Conservation (phyloP, 495 filamentous ascomycete genomes). For the Bombardia bombarda region DNA sequence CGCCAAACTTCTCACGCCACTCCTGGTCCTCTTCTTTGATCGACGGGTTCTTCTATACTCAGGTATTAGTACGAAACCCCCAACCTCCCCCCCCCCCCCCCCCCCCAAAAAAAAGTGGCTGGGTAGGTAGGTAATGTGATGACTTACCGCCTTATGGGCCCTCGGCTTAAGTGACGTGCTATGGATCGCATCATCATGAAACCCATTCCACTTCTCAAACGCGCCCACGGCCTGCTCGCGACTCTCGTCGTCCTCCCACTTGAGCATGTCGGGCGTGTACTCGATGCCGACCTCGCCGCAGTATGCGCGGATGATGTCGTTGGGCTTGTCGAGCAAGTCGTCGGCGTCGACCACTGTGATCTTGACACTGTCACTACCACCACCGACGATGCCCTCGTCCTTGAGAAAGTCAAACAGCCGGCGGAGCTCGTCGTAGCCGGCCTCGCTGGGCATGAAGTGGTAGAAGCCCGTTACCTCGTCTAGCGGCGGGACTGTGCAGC, state of each 20-base stretch:
- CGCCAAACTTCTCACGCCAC: slow-evolving; percentile 77
- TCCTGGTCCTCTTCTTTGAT: slow-evolving; percentile 62
- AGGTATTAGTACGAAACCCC: slow-evolving; percentile 1
- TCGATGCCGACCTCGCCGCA: slow-evolving; percentile 70
- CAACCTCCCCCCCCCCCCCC: not conserved
- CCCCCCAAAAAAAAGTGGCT: not conserved
- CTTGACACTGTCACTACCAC: slow-evolving; percentile 34
- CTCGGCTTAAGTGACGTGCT: slow-evolving; percentile 66
- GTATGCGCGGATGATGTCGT: slow-evolving; percentile 62
- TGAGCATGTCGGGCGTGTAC: slow-evolving; percentile 66
- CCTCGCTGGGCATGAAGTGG: slow-evolving; percentile 75
- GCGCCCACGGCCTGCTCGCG: slow-evolving; percentile 53
- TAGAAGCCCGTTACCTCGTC: slow-evolving; percentile 74
- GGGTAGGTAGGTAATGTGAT: not conserved
- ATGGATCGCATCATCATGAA: slow-evolving; percentile 88
- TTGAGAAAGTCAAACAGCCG: slow-evolving; percentile 76
- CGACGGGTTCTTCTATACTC: slow-evolving; percentile 27
- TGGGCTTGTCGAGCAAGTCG: slow-evolving; percentile 79
- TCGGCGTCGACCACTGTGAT: slow-evolving; percentile 94
- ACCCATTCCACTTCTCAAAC: slow-evolving; percentile 96
- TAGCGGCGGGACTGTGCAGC: slow-evolving; percentile 89
- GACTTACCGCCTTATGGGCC: slow-evolving; percentile 54
- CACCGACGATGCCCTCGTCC: slow-evolving; percentile 50
- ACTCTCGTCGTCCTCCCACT: slow-evolving; percentile 68
- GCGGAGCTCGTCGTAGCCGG: slow-evolving; percentile 83